These are phyloP conservation scores for Xylaria hypoxylon DNA, from an alignment of 2,329 filamentous ascomycete species.

Conservation along the genomic window DNA sequence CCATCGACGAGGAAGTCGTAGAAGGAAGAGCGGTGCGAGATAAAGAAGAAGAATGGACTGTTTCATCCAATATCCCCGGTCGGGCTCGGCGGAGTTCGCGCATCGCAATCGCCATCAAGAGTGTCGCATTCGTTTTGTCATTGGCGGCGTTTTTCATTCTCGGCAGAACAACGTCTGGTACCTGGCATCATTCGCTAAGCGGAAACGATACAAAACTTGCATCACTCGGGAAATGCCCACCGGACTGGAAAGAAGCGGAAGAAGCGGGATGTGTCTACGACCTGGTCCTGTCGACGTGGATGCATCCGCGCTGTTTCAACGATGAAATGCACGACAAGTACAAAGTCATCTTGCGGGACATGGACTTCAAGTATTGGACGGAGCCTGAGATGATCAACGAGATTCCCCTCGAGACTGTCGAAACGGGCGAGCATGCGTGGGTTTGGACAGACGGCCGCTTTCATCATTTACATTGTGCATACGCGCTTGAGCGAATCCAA, in stretches of 20 bases:
- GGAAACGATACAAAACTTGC: slow-evolving; percentile 15
- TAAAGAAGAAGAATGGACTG: slow-evolving; percentile 7
- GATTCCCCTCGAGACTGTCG: slow-evolving; percentile 23
- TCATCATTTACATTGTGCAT: slow-evolving; percentile 27
- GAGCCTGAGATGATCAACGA: slow-evolving; percentile 30
- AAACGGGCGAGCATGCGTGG: slow-evolving; percentile 22
- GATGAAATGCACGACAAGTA: slow-evolving; percentile 23
- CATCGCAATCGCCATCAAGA: slow-evolving; percentile 19
- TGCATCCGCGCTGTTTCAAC: slow-evolving; percentile 27
- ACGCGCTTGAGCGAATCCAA: slow-evolving; percentile 25
- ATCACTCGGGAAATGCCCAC: slow-evolving; percentile 24
- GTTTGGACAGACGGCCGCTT: slow-evolving; percentile 23
- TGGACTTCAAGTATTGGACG: slow-evolving; percentile 26
- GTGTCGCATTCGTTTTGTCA: slow-evolving; percentile 9
- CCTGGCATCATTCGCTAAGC: not conserved
- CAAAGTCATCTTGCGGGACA: slow-evolving; percentile 18
- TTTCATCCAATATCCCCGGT: not conserved
- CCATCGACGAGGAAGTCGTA: not conserved
- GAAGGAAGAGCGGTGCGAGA: not conserved
- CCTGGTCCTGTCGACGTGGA: slow-evolving; percentile 25
- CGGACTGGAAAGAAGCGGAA: slow-evolving; percentile 29
- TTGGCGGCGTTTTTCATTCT: slow-evolving; percentile 13
- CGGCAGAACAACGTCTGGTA: slow-evolving; percentile 13
- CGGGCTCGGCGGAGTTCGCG: slow-evolving; percentile 1
- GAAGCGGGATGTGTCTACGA: slow-evolving; percentile 26